Conservation (phyloP, 1,284 basidiomycete genomes). For the Inonotus obliquus region DNA sequence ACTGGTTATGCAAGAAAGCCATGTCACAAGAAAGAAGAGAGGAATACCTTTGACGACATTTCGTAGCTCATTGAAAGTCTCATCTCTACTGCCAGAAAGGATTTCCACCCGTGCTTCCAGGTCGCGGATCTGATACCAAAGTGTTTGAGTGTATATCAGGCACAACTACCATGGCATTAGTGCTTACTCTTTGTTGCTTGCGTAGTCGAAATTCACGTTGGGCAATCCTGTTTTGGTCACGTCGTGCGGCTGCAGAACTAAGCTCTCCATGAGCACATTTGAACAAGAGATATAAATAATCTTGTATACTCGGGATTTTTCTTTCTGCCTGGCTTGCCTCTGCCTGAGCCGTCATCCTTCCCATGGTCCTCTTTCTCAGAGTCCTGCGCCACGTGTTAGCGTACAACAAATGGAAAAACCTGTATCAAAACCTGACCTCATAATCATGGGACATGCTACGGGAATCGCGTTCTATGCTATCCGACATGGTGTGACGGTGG, state of each 20-base stretch:
- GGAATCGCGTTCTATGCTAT: constrained; percentile 14
- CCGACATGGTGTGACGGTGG: neutral
- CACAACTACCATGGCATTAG: neutral
- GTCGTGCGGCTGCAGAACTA: constrained; percentile 78
- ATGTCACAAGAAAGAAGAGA: neutral
- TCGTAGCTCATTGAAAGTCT: constrained; percentile 76
- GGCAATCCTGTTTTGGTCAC: constrained; percentile 89
- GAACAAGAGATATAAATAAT: constrained; percentile 26
- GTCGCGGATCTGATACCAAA: constrained; percentile 72
- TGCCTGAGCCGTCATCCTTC: constrained; percentile 29
- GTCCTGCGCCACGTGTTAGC: constrained; percentile 35
- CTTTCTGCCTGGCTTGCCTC: constrained; percentile 74
- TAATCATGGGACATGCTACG: constrained; percentile 18
- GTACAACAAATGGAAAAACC: neutral
- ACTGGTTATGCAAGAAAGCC: neutral
- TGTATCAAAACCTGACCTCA: neutral
- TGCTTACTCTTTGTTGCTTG: constrained; percentile 75
- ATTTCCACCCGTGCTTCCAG: constrained; percentile 89
- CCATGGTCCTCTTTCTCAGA: constrained; percentile 52
- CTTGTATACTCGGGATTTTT: constrained; percentile 75
- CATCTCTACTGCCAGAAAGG: constrained; percentile 84
- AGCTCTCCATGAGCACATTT: constrained; percentile 7
- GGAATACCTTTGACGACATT: constrained; percentile 70
- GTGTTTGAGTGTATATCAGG: constrained; percentile 11
- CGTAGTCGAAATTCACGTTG: constrained; percentile 88